Percentiles rank a stretch among this genome's conserved stretches.
phyloP scores from a whole-genome alignment of 352 stramenopile species.

The Phytophthora capsici region DNA sequence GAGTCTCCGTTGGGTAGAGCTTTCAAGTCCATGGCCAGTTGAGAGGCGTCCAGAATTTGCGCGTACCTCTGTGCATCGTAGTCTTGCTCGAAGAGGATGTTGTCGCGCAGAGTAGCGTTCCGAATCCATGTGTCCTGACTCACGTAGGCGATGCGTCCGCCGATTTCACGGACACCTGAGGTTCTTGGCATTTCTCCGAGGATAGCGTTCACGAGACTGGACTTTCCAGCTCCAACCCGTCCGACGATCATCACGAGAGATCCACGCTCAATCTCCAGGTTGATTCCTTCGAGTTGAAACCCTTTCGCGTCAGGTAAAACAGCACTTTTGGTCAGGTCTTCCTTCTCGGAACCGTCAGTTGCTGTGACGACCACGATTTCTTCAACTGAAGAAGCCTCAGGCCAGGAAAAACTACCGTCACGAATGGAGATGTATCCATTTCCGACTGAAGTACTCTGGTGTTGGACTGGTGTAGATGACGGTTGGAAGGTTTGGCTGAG shows the following conservation, averaged over 20 bases:
- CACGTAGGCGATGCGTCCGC: conserved; percentile 70
- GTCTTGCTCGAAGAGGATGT: conserved; percentile 85
- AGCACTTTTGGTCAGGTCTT: background rate
- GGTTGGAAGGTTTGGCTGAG: background rate
- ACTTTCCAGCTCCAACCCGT: conserved; percentile 55
- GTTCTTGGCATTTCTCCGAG: conserved; percentile 53
- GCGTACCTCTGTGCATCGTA: conserved; percentile 47
- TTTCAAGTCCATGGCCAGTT: conserved; percentile 50
- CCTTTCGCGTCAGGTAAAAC: conserved; percentile 61
- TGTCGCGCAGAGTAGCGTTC: conserved; percentile 89
- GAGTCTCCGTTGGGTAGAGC: conserved; percentile 43
- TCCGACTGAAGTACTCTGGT: background rate
- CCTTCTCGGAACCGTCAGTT: background rate
- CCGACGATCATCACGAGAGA: conserved; percentile 62
- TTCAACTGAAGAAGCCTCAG: background rate
- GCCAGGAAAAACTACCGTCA: conserved; percentile 27
- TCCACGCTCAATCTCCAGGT: conserved; percentile 67
- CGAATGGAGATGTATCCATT: conserved; percentile 14
- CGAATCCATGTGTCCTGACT: conserved; percentile 94
- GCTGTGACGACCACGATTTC: conserved; percentile 23
- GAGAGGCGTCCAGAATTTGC: conserved; percentile 36
- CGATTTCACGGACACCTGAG: conserved; percentile 25
- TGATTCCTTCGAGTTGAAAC: conserved; percentile 37
- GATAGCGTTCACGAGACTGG: conserved; percentile 53
- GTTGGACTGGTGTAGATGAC: background rate